A percentile compares a stretch with the other conserved stretches of the same genome.
These are phyloP conservation scores for Talaromyces sp. DNA, from an alignment of 2,329 filamentous ascomycete species.

Conservation along the genomic window DNA sequence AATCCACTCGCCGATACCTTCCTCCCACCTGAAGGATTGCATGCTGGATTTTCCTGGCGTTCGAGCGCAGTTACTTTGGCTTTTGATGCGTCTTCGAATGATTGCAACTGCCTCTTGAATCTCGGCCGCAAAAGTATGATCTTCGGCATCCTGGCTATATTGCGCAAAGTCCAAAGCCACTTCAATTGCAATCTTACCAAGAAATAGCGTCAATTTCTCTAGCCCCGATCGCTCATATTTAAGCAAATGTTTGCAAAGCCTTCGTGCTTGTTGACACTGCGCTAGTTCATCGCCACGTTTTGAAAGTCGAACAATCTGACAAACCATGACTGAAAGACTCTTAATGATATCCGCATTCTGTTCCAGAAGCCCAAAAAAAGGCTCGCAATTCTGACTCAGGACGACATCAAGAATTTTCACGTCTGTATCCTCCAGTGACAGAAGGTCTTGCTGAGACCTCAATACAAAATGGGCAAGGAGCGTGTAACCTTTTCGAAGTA, in stretches of 20 bases:
- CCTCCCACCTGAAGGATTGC: conserved; percentile 51
- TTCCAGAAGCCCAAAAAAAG: conserved; percentile 28
- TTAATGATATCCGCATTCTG: conserved; percentile 31
- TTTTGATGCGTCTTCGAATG: conserved; percentile 6
- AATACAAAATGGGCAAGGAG: conserved; percentile 31
- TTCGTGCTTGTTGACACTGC: conserved; percentile 24
- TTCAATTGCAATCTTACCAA: conserved; percentile 37
- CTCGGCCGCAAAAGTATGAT: conserved; percentile 39
- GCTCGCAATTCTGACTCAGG: conserved; percentile 27
- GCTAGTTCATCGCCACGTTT: conserved; percentile 25
- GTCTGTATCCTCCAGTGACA: conserved; percentile 5
- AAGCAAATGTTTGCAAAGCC: conserved; percentile 28
- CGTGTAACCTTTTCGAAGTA: conserved; percentile 33
- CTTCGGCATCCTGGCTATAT: conserved; percentile 33
- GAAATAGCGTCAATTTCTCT: conserved; percentile 26
- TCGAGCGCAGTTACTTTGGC: conserved; percentile 14
- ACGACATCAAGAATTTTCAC: conserved; percentile 16
- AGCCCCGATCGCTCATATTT: conserved; percentile 22
- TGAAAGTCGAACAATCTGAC: conserved; percentile 34
- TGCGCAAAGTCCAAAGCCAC: conserved; percentile 42
- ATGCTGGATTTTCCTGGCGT: conserved; percentile 20
- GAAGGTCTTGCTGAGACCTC: conserved; percentile 25
- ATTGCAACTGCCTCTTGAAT: conserved; percentile 34
- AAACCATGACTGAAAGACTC: conserved; percentile 33
- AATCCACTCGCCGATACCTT: conserved; percentile 57